Evolutionary conservation across 1,139 yeast species (phyloP).

Genomic region (Yamadazyma diddensiae): DNA sequence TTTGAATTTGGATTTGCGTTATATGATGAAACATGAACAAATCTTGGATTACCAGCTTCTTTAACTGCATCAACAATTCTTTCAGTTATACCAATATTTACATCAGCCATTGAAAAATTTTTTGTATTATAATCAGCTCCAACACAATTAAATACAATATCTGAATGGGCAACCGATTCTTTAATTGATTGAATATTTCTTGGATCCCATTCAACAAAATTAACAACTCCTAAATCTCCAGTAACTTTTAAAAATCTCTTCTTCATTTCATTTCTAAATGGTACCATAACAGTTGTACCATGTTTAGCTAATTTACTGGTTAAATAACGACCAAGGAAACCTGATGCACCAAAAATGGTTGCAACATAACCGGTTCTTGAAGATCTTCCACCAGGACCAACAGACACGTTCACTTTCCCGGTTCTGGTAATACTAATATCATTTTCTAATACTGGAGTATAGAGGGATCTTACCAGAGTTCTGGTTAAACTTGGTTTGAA

Average conservation of each 20-base stretch:
- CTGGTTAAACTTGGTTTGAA: slow-evolving; percentile 22
- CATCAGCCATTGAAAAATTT: slow-evolving; percentile 79
- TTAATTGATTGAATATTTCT: slow-evolving; percentile 75
- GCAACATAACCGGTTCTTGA: slow-evolving; percentile 92
- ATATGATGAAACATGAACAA: slow-evolving; percentile 76
- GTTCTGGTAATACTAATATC: slow-evolving; percentile 74
- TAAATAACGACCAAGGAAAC: slow-evolving; percentile 74
- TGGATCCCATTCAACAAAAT: slow-evolving; percentile 79
- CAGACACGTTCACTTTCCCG: slow-evolving; percentile 69
- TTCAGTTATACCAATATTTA: slow-evolving; percentile 74
- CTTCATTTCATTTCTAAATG: slow-evolving; percentile 77
- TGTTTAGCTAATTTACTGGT: slow-evolving; percentile 74
- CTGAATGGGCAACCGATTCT: slow-evolving; percentile 77
- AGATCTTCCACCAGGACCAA: slow-evolving; percentile 80
- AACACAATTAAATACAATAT: slow-evolving; percentile 76
- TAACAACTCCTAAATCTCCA: slow-evolving; percentile 87
- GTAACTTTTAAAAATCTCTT: slow-evolving; percentile 77
- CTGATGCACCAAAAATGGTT: slow-evolving; percentile 82
- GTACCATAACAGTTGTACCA: slow-evolving; percentile 76
- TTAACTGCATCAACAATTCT: slow-evolving; percentile 74
- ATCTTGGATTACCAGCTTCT: slow-evolving; percentile 73
- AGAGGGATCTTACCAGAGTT: slow-evolving; percentile 27
- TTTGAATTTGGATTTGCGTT: slow-evolving; percentile 70
- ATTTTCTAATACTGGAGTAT: slow-evolving; percentile 43
- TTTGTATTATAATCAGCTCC: slow-evolving; percentile 80